Conservation (phyloP, 441 rosid genomes). For the Croton setiger region DNA sequence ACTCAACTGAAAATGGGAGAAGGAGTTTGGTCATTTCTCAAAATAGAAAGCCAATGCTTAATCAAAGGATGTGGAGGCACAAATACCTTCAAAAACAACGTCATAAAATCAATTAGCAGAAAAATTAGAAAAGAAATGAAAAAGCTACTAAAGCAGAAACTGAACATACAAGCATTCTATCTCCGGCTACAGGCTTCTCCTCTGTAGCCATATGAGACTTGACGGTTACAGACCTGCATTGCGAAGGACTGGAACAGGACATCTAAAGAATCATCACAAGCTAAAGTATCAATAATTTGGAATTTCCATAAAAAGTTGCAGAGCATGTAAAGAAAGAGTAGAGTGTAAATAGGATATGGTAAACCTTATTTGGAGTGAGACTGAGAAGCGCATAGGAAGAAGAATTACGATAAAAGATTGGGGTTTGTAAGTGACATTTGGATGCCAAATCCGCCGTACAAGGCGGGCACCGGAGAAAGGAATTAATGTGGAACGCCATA, state of each 20-base stretch:
- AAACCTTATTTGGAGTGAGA: conserved; percentile 36
- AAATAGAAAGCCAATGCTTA: conserved; percentile 88
- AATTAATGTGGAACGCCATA: conserved; percentile 43
- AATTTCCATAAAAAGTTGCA: neutral
- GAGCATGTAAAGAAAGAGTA: neutral
- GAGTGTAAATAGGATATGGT: neutral
- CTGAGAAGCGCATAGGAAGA: conserved; percentile 18
- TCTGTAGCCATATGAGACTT: conserved; percentile 57
- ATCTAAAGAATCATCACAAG: conserved; percentile 22
- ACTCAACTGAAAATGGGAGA: conserved; percentile 72
- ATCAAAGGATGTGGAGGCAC: conserved; percentile 95
- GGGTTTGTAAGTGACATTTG: conserved; percentile 31
- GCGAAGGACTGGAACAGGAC: conserved; percentile 28
- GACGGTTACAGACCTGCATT: conserved; percentile 32
- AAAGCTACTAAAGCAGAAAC: neutral
- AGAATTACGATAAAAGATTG: conserved; percentile 15
- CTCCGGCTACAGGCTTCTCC: conserved; percentile 47
- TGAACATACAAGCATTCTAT: conserved; percentile 67
- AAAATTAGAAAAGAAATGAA: neutral
- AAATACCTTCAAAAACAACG: conserved; percentile 45
- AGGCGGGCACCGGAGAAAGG: conserved; percentile 39
- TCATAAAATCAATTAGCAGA: neutral
- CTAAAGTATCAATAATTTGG: neutral
- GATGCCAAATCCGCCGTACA: conserved; percentile 45
- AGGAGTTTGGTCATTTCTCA: conserved; percentile 83